Conservation (phyloP, 2,329 filamentous ascomycete species). For the Lachnellula occidentalis region DNA sequence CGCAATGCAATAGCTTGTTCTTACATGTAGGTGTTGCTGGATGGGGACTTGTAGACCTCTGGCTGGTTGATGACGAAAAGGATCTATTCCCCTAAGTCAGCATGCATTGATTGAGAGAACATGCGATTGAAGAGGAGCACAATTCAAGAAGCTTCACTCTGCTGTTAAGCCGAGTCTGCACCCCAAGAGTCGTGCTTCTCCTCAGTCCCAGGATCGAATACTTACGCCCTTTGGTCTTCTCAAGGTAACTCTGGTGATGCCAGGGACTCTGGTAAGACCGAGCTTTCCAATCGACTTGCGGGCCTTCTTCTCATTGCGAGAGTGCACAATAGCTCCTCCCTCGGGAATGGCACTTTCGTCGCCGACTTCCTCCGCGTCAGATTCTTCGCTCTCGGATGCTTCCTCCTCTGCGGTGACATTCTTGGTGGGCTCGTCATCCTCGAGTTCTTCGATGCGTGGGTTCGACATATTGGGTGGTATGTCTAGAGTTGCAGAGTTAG, state of each 20-base stretch:
- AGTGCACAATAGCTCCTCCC: conserved; percentile 88
- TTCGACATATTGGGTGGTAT: conserved; percentile 75
- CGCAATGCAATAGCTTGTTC: conserved; percentile 33
- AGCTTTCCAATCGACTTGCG: conserved; percentile 99
- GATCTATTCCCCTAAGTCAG: conserved; percentile 55
- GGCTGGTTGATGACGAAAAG: conserved; percentile 99
- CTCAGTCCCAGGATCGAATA: conserved; percentile 27
- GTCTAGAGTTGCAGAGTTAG: conserved; percentile 26
- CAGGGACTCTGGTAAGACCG: conserved; percentile 90
- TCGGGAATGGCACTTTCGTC: conserved; percentile 59
- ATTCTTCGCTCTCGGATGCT: conserved; percentile 64
- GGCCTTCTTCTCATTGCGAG: conserved; percentile 99
- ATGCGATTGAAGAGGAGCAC: neutral
- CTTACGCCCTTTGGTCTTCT: conserved; percentile 98
- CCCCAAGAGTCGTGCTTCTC: conserved; percentile 7
- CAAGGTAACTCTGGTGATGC: conserved; percentile 96
- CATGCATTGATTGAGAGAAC: neutral
- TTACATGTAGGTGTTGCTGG: conserved; percentile 99
- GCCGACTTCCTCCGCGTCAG: conserved; percentile 72
- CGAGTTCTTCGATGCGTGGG: conserved; percentile 95
- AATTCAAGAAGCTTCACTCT: neutral
- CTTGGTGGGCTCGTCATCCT: conserved; percentile 85
- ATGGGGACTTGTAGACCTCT: conserved; percentile 98
- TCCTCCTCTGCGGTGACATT: conserved; percentile 69
- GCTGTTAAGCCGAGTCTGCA: neutral